Conservation (phyloP, 1,284 basidiomycete genomes). For the Apiotrichum siamense region DNA sequence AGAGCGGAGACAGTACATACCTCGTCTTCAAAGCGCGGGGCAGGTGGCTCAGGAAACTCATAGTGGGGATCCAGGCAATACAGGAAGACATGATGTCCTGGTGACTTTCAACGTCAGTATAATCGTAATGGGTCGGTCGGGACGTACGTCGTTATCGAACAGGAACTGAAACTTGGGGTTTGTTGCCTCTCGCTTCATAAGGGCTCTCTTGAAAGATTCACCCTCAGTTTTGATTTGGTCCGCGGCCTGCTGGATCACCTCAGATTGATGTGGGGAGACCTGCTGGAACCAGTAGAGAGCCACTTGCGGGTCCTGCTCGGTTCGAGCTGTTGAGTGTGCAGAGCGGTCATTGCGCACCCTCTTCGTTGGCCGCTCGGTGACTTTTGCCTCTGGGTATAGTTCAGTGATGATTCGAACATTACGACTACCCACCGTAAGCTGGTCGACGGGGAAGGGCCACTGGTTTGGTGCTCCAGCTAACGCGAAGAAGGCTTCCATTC, state of each 20-base stretch:
- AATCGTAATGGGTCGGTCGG: neutral
- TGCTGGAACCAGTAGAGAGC: slow-evolving; percentile 40
- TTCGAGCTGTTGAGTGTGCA: too few relatives aligned
- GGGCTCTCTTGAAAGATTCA: slow-evolving; percentile 63
- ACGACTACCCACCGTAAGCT: slow-evolving; percentile 63
- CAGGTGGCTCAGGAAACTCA: slow-evolving; percentile 50
- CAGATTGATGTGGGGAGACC: slow-evolving; percentile 67
- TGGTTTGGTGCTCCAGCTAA: slow-evolving; percentile 87
- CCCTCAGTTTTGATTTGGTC: slow-evolving; percentile 77
- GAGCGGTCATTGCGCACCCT: neutral
- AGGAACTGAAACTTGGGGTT: slow-evolving; percentile 82
- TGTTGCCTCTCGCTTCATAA: slow-evolving; percentile 67
- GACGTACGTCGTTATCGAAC: slow-evolving; percentile 59
- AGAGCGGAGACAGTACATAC: slow-evolving; percentile 52
- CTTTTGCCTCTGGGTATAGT: neutral
- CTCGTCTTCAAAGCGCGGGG: slow-evolving; percentile 75
- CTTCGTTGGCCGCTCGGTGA: neutral
- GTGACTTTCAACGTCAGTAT: neutral
- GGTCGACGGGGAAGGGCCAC: slow-evolving; percentile 75
- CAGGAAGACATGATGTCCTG: slow-evolving; percentile 65
- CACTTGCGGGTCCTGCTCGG: neutral
- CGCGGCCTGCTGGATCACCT: slow-evolving; percentile 77
- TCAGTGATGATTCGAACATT: slow-evolving; percentile 24
- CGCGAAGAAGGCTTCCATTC: slow-evolving; percentile 74
- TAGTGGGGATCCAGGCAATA: slow-evolving; percentile 64